Percentiles rank a stretch among this genome's conserved stretches.
Conservation (phyloP, 1,139 yeast genomes). For the Taphrina betulina region DNA sequence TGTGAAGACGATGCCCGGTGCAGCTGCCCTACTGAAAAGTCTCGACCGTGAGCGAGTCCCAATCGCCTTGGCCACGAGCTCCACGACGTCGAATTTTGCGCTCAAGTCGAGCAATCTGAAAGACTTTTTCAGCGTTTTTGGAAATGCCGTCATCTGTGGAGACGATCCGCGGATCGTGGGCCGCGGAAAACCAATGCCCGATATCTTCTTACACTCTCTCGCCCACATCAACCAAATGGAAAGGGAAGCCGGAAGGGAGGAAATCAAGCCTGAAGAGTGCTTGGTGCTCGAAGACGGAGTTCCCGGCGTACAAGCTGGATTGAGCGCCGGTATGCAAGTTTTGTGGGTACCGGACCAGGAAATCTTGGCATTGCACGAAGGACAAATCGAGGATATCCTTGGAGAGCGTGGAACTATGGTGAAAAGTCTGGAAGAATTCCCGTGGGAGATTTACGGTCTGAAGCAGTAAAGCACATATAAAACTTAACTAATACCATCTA, state of each 20-base stretch:
- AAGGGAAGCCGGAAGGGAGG: slow-evolving; percentile 43
- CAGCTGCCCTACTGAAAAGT: slow-evolving; percentile 60
- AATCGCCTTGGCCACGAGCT: slow-evolving; percentile 89
- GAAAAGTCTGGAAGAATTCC: slow-evolving; percentile 11
- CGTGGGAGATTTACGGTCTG: slow-evolving; percentile 13
- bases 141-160: slow-evolving; percentile 71
- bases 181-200: slow-evolving; percentile 89
- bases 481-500: slow-evolving; percentile 1
- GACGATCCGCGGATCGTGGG: slow-evolving; percentile 81
- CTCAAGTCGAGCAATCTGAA: slow-evolving; percentile 67
- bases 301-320: slow-evolving; percentile 82
- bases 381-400: slow-evolving; percentile 49
- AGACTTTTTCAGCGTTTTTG: slow-evolving; percentile 60
- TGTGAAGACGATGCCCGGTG: slow-evolving; percentile 78
- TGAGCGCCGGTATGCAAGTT: slow-evolving; percentile 78
- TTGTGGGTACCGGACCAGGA: slow-evolving; percentile 89
- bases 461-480: neutral
- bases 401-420: slow-evolving; percentile 42
- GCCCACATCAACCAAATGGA: slow-evolving; percentile 57
- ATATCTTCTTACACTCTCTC: slow-evolving; percentile 83
- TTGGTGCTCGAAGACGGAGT: slow-evolving; percentile 91
- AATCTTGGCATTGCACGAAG: slow-evolving; percentile 56
- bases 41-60: slow-evolving; percentile 60
- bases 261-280: slow-evolving; percentile 70
- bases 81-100: slow-evolving; percentile 58